Percentiles rank a stretch among this genome's conserved stretches.
These are phyloP conservation scores for Pyricularia grisea DNA, from an alignment of 2,329 filamentous ascomycete genomes.

Conservation along the genomic window DNA sequence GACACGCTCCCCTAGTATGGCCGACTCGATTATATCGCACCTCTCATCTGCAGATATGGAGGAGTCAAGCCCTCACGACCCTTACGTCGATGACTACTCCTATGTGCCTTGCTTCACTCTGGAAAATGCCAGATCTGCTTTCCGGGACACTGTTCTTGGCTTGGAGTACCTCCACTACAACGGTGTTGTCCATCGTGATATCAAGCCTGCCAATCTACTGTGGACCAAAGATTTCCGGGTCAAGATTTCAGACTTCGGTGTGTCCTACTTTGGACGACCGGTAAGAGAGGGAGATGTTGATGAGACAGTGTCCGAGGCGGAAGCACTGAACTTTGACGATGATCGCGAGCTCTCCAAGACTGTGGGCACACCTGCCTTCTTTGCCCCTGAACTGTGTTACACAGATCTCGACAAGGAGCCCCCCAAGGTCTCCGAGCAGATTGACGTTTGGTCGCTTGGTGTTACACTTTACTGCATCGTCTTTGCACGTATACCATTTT, in stretches of 20 bases:
- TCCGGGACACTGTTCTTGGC: conserved; percentile 86
- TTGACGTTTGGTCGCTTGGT: conserved; percentile 95
- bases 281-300: conserved; percentile 74
- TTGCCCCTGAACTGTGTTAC: conserved; percentile 91
- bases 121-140: conserved; percentile 70
- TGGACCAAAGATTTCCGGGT: conserved; percentile 78
- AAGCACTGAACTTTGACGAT: conserved; percentile 81
- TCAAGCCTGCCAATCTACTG: conserved; percentile 83
- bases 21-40: conserved; percentile 65
- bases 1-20: conserved; percentile 68
- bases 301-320: conserved; percentile 66
- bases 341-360: conserved; percentile 96
- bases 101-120: conserved; percentile 92
- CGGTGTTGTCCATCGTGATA: conserved; percentile 75
- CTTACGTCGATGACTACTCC: conserved; percentile 76
- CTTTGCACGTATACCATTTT: conserved; percentile 86
- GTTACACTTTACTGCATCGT: conserved; percentile 95
- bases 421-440: conserved; percentile 79
- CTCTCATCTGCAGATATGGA: conserved; percentile 54
- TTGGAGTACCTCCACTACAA: conserved; percentile 89
- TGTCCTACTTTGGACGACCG: conserved; percentile 90
- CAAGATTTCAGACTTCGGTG: conserved; percentile 98
- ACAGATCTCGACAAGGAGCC: conserved; percentile 63
- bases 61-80: conserved; percentile 48
- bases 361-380: conserved; percentile 94